Base-by-base conservation (phyloP, 1,284 basidiomycete genomes). In the Boletus holoroseus region DNA sequence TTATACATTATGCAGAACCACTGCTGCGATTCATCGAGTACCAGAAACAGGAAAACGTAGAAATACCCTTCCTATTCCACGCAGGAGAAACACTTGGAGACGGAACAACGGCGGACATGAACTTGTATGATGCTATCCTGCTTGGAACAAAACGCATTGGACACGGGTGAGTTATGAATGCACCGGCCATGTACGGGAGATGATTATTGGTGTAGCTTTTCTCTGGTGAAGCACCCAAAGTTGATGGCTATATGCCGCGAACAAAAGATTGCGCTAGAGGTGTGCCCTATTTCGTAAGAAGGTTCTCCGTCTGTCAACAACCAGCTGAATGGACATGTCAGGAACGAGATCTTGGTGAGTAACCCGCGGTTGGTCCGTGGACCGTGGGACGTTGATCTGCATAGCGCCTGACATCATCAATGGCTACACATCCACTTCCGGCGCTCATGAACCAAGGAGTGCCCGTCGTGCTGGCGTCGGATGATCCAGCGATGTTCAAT, bases 91-190 rank as follows among this genome's bases (percentile, higher is more conserved):
- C 85, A 0, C 71, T 85, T 4, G 81, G 82, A 3, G 86, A 88
- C 59, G 85, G 85, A 7, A 78, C 76, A 12, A 67, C 71, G 38
- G 80, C 83, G 9, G 88, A 91, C 58, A 63, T 76, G 49, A 91
- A 91, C 59, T 64, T 91, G 40, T 88, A 85, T 62, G 87, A 89
- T 61, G 86, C 86, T 4, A 78, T 89, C 42, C 63, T 88, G 28
- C 71, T 89, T 24, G 85, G 81, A 12, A 85, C 87, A 2, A 85
- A 85, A 60, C 76, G 87, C n/a, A 88, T 89, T 46, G 87, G 87
- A 2, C 86, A 89, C 66, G 86, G 82, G 82, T 85, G 40, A 27
- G 42, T 28, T 24, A 16, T 36, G 20, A 18, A 7, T 24, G 41
- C 12, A 3, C 22, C 5, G 7, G 18, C 15, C n/a, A 26, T 28